Evolutionary conservation across 768 basidiomycete species (phyloP).

Genomic region (Russula compacta): DNA sequence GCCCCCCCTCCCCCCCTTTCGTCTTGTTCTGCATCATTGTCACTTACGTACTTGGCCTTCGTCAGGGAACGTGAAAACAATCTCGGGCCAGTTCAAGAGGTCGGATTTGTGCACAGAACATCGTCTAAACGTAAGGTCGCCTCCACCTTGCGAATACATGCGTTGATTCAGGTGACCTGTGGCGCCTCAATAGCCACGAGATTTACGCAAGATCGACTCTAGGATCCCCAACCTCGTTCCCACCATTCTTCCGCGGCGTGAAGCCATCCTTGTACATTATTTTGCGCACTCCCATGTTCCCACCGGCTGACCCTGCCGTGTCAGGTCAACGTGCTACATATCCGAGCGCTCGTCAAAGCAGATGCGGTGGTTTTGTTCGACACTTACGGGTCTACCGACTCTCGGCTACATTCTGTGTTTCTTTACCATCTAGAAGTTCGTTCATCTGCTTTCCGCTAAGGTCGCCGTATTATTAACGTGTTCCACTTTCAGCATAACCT

Average conservation of each 20-base stretch:
- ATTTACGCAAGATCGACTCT: constrained; percentile 94
- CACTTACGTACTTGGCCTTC: constrained; percentile 22
- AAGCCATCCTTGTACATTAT: constrained; percentile 70
- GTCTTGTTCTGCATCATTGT: constrained; percentile 8
- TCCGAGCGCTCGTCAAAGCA: constrained; percentile 89
- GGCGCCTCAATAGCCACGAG: constrained; percentile 59
- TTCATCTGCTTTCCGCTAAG: constrained; percentile 15
- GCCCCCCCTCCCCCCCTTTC: neutral
- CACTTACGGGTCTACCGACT: constrained; percentile 81
- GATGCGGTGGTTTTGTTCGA: constrained; percentile 90
- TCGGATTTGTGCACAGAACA: constrained; percentile 83
- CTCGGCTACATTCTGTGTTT: constrained; percentile 77
- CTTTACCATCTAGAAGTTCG: constrained; percentile 78
- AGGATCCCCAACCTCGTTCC: constrained; percentile 90
- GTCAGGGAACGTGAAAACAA: constrained; percentile 75
- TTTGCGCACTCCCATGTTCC: neutral
- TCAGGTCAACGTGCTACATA: constrained; percentile 89
- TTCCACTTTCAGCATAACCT: constrained; percentile 59
- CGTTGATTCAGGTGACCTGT: constrained; percentile 17
- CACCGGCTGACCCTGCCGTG: neutral
- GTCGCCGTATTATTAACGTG: neutral
- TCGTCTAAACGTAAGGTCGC: constrained; percentile 69
- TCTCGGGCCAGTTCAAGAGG: constrained; percentile 84
- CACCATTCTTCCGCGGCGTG: constrained; percentile 81
- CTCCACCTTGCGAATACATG: constrained; percentile 3